Base-by-base conservation (phyloP, 257 asterid species). In the Misopates orontium region DNA sequence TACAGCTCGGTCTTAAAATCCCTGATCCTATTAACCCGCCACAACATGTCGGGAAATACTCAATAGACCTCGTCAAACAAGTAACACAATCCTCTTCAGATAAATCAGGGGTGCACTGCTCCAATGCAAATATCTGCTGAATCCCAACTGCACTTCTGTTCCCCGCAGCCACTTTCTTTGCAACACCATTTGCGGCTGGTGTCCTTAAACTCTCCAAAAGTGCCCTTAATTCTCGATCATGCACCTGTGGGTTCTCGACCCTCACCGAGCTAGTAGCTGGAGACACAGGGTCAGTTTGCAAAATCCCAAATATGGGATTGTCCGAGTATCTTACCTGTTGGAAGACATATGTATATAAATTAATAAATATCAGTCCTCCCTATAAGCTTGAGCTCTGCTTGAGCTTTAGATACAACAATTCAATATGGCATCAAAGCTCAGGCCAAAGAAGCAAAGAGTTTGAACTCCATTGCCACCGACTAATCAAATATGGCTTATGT, bases 71-170 rank as follows among this genome's bases (percentile, higher is more conserved):
- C 10, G 63, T 14, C 5, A 79, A 69, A 54, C 84, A 79, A 8
- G 45, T 52, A 1, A 18, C 20, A 66, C 84, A 79, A 14, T 79
- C 75, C 1, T 56, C 22, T 0, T 61, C 4, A 16, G 74, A 55
- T 59, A 79, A 65, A 66, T 79, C 79, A 44, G 81, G 84, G 39
- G 69, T 56, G 28, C 84, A 79, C 67, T 79, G 81, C 5, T 64
- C 60, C 71, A 79, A 14, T 1, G 68, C 78, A 13, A 22, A 79
- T 9, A 79, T 51, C 0, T 19, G 24, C 22, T 18, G 71, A 56
- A 69, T 11, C 28, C 40, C 70, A 0, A 75, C 56, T 0, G 42
- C 76, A 2, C 44, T 49, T 0, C 1, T 56, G 48, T 62, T 63
- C 54, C 66, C 66, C 1, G 69, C 78, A 0, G 79, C 84, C 24